Evolutionary conservation across 2,329 filamentous ascomycete genomes (phyloP), one percentile per base, ranked within the genome.

Genomic region (Camillea tinctor): DNA sequence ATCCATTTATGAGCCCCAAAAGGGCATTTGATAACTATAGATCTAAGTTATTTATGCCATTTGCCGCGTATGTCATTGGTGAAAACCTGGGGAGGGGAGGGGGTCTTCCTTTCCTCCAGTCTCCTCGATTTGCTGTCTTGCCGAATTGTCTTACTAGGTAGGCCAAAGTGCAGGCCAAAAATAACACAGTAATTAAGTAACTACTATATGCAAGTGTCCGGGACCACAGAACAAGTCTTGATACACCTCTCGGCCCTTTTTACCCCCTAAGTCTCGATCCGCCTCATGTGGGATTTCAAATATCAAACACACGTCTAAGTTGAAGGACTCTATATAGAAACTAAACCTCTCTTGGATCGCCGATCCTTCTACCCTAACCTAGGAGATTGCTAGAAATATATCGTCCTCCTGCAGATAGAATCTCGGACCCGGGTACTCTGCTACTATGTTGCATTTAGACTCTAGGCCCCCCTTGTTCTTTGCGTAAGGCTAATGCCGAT

Each of bases 21-120:
- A 60, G 49, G 23, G 58, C 59, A 55, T 57, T 56, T 58, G 54
- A 55, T 44, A 44, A 59, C 56, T 59, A 60, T 58, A 58, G 56
- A 44, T 62, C 44, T 30, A 65, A 63, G 63, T 62, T 61, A 24
- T 60, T 60, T 65, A 65, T 66, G 64, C 64, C 58, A 57, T 44
- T 44, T 44, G 13, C 36, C 36, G 36, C 17, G 36, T 44, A 44
- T 44, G 36, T 44, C 36, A 44, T 44, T 44, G 36, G 36, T 15
- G 36, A 44, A 44, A 51, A 23, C 11, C 19, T 21, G 19, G 22
- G 49, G 20, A 19, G 48, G 48, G 44, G 15, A 13, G 48, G 48
- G 20, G 15, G 11, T 21, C 17, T 19, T 51, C 49, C 49, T 50
- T 17, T 21, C 17, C 49, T 51, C 49, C 49, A 21, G 51, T 17